Evolutionary conservation across 2,329 filamentous ascomycete species (phyloP).

Genomic region (Leptodontidium sp.): DNA sequence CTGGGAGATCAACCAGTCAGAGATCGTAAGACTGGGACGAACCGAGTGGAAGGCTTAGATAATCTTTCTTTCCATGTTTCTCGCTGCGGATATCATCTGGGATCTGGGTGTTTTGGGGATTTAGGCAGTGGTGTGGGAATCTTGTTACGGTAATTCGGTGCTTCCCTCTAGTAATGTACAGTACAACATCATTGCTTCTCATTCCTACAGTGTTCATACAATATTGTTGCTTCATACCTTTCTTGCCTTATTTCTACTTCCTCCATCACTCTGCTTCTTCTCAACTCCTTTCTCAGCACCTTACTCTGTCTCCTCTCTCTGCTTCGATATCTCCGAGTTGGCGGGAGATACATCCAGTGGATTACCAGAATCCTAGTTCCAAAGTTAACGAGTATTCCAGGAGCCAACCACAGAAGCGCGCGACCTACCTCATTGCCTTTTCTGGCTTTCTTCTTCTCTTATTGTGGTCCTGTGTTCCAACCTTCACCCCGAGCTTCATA

Average conservation of each 20-base stretch:
- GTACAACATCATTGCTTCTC: neutral
- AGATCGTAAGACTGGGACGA: conserved; percentile 60
- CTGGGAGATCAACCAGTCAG: conserved; percentile 56
- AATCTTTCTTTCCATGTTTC: neutral
- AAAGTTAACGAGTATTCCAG: neutral
- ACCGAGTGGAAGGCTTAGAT: conserved; percentile 48
- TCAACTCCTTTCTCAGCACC: conserved; percentile 53
- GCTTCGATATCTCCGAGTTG: conserved; percentile 64
- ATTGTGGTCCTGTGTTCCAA: conserved; percentile 72
- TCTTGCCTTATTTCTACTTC: conserved; percentile 49
- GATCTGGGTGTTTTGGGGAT: neutral
- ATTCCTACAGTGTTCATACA: neutral
- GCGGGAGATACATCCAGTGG: conserved; percentile 67
- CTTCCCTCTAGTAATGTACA: neutral
- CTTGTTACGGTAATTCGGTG: neutral
- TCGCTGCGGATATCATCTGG: neutral
- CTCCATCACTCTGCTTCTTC: conserved; percentile 51
- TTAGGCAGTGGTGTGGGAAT: neutral
- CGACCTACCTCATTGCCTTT: conserved; percentile 44
- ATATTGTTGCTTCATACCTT: conserved; percentile 39
- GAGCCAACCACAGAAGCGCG: neutral
- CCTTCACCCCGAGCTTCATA: conserved; percentile 58
- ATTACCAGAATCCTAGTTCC: conserved; percentile 49
- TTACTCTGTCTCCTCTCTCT: conserved; percentile 53
- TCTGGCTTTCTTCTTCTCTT: conserved; percentile 56